Evolutionary conservation across 169 alveolate genomes (phyloP).

Genomic region (Amoebophrya sp.): DNA sequence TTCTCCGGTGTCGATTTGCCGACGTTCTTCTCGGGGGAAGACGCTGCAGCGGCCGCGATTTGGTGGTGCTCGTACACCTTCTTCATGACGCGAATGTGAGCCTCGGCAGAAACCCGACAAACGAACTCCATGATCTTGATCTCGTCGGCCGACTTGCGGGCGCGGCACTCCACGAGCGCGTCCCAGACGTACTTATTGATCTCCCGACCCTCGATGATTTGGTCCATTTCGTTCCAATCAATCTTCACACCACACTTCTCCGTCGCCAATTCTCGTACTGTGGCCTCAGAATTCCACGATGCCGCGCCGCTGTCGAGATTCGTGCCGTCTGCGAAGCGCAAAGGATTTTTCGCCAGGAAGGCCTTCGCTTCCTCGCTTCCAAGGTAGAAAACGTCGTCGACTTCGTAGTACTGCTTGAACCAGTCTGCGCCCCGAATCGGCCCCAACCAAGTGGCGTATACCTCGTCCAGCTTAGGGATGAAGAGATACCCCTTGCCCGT

Average conservation of each 20-base stretch:
- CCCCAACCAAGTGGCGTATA: constrained; percentile 17
- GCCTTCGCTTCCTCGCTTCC: neutral
- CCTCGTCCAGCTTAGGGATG: constrained; percentile 2
- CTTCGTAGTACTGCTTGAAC: constrained; percentile 6
- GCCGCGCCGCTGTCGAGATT: neutral
- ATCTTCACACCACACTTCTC: too few relatives aligned
- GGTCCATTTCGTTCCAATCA: neutral
- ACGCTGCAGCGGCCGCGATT: too few relatives aligned
- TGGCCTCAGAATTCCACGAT: neutral
- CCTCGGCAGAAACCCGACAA: neutral
- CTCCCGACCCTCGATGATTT: neutral
- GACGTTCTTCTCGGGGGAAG: too few relatives aligned
- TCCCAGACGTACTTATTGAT: neutral
- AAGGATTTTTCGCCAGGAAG: neutral
- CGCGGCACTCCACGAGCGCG: neutral
- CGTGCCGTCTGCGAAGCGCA: neutral
- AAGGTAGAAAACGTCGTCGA: neutral
- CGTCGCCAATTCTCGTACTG: neutral
- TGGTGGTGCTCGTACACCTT: neutral
- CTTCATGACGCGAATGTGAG: neutral
- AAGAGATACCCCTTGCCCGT: neutral
- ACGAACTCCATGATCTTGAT: constrained; percentile 3
- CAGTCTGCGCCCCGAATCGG: neutral
- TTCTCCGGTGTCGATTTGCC: too few relatives aligned
- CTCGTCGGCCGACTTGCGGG: constrained; percentile 16